These are phyloP conservation scores for Lactarius evosmus DNA, from an alignment of 768 basidiomycete genomes.

Conservation along the genomic window DNA sequence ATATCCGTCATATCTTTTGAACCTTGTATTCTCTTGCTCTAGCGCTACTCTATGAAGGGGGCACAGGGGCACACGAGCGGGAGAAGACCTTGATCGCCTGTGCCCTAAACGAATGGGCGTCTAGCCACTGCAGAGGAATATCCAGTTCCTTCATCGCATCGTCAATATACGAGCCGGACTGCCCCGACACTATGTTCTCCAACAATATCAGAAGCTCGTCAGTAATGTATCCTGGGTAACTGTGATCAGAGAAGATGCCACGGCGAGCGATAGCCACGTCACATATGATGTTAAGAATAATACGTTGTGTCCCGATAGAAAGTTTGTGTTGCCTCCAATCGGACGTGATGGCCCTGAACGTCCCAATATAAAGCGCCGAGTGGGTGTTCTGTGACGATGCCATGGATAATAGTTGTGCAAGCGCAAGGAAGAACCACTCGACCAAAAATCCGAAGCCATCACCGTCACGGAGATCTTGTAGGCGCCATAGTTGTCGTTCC, in stretches of 20 bases:
- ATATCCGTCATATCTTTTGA: no score
- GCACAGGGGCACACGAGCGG: no score
- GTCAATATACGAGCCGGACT: not conserved
- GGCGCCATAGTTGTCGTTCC: not conserved
- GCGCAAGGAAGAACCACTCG: constrained; percentile 11
- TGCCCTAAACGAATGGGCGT: no score
- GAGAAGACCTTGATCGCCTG: no score
- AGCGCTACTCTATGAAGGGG: no score
- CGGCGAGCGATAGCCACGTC: constrained; percentile 26
- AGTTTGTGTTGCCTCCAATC: constrained; percentile 6
- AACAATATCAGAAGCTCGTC: constrained; percentile 3
- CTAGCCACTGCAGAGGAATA: no score
- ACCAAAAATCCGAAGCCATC: constrained; percentile 13
- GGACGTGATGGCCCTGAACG: constrained; percentile 11
- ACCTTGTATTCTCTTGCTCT: no score
- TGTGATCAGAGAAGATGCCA: not conserved
- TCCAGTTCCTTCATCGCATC: not conserved
- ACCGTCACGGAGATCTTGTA: not conserved
- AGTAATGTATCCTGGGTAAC: not conserved
- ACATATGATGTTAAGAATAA: constrained; percentile 32
- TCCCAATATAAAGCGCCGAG: constrained; percentile 1
- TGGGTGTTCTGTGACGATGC: not conserved
- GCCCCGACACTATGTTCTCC: not conserved
- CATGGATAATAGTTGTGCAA: not conserved
- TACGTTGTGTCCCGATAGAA: constrained; percentile 16